Evolutionary conservation across 2,329 filamentous ascomycete species (phyloP).

Genomic region (Dryadomyces quercivorus): DNA sequence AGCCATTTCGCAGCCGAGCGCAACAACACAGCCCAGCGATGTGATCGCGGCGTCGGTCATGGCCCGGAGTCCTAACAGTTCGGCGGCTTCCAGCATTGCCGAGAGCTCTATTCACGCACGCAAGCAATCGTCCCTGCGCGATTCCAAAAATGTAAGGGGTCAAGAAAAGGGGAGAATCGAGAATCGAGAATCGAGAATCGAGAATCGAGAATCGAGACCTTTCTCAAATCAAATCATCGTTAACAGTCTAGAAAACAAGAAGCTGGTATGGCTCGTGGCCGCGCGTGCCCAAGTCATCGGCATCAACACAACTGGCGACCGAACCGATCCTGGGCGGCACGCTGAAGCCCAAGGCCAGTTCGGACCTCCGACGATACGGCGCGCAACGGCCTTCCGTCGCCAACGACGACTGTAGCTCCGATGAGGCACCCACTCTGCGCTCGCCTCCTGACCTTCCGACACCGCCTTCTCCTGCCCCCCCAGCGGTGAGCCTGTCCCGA

Average conservation of each 20-base stretch:
- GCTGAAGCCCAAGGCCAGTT: conserved; percentile 28
- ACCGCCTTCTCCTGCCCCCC: background rate
- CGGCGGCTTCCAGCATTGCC: conserved; percentile 4
- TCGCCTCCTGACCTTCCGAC: background rate
- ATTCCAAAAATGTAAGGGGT: conserved; percentile 6
- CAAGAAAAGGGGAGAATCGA: background rate
- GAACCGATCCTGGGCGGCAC: conserved; percentile 50
- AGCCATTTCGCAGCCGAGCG: background rate
- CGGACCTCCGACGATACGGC: conserved; percentile 41
- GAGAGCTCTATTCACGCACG: conserved; percentile 4
- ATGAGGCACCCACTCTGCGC: conserved; percentile 1
- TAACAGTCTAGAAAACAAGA: conserved; percentile 10
- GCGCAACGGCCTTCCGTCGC: conserved; percentile 23
- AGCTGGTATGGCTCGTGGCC: conserved; percentile 57
- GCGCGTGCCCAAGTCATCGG: conserved; percentile 38
- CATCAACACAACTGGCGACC: conserved; percentile 47
- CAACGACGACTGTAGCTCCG: conserved; percentile 8
- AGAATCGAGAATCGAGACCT: background rate
- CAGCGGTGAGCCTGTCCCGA: background rate
- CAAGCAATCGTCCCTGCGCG: conserved; percentile 4
- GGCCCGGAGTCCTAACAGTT: conserved; percentile 4
- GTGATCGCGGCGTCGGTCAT: background rate
- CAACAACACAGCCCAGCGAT: background rate
- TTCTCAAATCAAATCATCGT: too few relatives aligned
- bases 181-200: background rate